phyloP scores from a whole-genome alignment of 768 basidiomycete genomes.

The Auricularia sp. region DNA sequence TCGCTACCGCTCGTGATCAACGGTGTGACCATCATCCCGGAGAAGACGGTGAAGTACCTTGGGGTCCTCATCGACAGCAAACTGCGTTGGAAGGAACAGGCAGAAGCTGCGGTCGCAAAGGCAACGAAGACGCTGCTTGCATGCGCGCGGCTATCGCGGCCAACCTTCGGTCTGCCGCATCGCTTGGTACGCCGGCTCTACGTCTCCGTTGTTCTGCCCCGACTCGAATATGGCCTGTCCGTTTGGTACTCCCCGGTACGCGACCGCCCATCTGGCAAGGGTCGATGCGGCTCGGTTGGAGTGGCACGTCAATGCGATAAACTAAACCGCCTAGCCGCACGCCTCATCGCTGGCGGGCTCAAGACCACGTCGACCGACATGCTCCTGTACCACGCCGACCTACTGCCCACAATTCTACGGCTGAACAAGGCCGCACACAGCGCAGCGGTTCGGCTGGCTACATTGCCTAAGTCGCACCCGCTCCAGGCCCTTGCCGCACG shows the following conservation, averaged over 20 bases:
- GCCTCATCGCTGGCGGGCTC: neutral
- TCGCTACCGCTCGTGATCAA: neutral
- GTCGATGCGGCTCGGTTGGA: neutral
- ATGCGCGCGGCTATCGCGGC: neutral
- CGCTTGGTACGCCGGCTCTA: neutral
- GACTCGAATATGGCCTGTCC: neutral
- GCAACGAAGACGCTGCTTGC: neutral
- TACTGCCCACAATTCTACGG: neutral
- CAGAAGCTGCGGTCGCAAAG: neutral
- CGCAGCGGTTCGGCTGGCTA: neutral
- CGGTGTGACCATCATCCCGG: neutral
- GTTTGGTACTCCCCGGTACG: neutral
- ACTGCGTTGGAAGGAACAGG: conserved; percentile 4
- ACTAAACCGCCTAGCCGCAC: neutral
- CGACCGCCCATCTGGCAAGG: neutral
- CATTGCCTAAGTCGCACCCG: neutral
- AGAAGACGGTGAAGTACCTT: neutral
- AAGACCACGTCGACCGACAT: neutral
- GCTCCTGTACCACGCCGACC: conserved; percentile 5
- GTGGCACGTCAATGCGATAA: neutral
- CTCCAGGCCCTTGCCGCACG: neutral
- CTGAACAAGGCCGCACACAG: neutral
- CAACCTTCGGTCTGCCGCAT: neutral
- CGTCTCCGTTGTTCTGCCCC: neutral
- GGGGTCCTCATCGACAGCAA: conserved; percentile 6